phyloP scores from a whole-genome alignment of 2,329 filamentous ascomycete species.

The Epichloe brachyelytri region DNA sequence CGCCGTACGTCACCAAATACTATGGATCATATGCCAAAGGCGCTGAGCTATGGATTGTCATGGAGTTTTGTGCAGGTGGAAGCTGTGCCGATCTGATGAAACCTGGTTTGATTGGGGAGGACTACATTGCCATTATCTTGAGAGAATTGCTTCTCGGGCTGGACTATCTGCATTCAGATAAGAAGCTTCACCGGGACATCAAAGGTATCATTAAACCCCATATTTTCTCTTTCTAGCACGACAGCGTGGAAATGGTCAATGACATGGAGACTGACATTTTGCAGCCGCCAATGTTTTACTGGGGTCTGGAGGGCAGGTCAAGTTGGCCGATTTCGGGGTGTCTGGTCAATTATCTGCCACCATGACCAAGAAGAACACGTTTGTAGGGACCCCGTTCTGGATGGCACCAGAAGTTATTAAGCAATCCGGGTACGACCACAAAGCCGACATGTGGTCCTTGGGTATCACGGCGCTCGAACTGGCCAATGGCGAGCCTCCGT shows the following conservation, averaged over 20 bases:
- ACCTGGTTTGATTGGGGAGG: slow-evolving; percentile 78
- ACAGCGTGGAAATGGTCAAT: background rate
- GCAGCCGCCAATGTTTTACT: slow-evolving; percentile 85
- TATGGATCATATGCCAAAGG: slow-evolving; percentile 94
- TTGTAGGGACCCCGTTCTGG: slow-evolving; percentile 97
- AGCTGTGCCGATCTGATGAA: slow-evolving; percentile 96
- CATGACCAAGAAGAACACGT: slow-evolving; percentile 99
- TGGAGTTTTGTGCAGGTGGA: slow-evolving; percentile 96
- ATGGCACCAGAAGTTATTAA: slow-evolving; percentile 99
- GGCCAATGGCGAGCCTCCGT: slow-evolving; percentile 83
- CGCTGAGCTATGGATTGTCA: slow-evolving; percentile 96
- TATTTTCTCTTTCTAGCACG: background rate
- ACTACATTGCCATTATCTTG: slow-evolving; percentile 94
- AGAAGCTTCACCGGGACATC: slow-evolving; percentile 92
- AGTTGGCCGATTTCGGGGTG: slow-evolving; percentile 93
- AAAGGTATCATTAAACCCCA: slow-evolving; percentile 48
- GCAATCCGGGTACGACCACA: slow-evolving; percentile 94
- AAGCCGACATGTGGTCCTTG: slow-evolving; percentile 94
- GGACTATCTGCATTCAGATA: slow-evolving; percentile 87
- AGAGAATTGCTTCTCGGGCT: slow-evolving; percentile 79
- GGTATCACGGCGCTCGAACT: slow-evolving; percentile 90
- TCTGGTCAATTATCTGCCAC: slow-evolving; percentile 92
- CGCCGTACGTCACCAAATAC: slow-evolving; percentile 94
- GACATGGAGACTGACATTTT: background rate
- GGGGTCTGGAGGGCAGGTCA: slow-evolving; percentile 84